Conservation (phyloP, 2,329 filamentous ascomycete species). For the Sarocladium strictum region DNA sequence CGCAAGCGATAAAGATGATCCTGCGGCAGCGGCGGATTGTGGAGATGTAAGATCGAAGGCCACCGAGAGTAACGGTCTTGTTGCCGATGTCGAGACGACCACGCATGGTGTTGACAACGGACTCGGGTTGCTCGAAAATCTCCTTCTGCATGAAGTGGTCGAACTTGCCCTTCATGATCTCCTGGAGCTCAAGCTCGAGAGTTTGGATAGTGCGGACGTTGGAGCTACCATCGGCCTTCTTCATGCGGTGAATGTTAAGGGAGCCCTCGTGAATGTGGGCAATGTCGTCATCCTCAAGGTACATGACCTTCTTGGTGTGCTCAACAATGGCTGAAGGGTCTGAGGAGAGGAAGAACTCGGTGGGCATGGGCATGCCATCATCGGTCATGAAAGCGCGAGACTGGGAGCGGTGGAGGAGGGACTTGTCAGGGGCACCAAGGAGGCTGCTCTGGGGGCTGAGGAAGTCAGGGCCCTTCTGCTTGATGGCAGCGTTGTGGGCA, state of each 20-base stretch:
- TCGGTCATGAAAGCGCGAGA: slow-evolving; percentile 98
- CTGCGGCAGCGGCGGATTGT: slow-evolving; percentile 95
- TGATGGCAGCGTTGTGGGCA: slow-evolving; percentile 92
- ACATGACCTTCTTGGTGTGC: slow-evolving; percentile 99
- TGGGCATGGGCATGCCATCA: slow-evolving; percentile 94
- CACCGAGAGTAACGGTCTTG: slow-evolving; percentile 93
- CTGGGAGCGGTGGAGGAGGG: slow-evolving; percentile 94
- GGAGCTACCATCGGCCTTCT: slow-evolving; percentile 93
- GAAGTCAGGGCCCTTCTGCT: slow-evolving; percentile 72
- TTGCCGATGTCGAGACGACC: slow-evolving; percentile 90
- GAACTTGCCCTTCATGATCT: slow-evolving; percentile 99
- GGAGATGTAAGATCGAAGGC: slow-evolving; percentile 89
- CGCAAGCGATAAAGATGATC: slow-evolving; percentile 98
- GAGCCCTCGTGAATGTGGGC: slow-evolving; percentile 99
- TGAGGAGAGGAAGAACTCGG: slow-evolving; percentile 98
- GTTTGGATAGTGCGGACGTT: slow-evolving; percentile 98
- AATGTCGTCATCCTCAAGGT: slow-evolving; percentile 99
- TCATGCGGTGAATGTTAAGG: slow-evolving; percentile 96
- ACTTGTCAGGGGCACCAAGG: slow-evolving; percentile 92
- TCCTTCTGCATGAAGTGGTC: slow-evolving; percentile 99
- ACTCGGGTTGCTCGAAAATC: slow-evolving; percentile 99
- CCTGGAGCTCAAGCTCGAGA: slow-evolving; percentile 95
- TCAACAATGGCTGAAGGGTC: slow-evolving; percentile 98
- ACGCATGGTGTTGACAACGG: slow-evolving; percentile 99
- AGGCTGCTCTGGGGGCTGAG: slow-evolving; percentile 55